A percentile compares a stretch with the other conserved stretches of the same genome.
Conservation (phyloP, 2,329 filamentous ascomycete genomes). For the Trichoderma harzianum region DNA sequence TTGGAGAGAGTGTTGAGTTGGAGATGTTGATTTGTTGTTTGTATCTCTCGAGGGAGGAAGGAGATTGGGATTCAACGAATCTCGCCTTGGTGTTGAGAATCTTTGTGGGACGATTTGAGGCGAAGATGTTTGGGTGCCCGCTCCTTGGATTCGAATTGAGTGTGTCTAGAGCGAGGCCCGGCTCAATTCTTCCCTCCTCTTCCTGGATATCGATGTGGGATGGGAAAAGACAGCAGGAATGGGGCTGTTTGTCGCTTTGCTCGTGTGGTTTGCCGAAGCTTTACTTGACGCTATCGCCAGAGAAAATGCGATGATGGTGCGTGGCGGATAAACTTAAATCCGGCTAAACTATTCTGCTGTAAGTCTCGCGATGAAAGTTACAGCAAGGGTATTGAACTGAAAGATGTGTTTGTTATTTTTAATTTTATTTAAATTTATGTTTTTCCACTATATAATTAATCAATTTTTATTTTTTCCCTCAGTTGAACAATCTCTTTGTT, state of each 20-base stretch:
- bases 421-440: neutral
- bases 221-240: neutral
- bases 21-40: neutral
- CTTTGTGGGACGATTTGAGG: neutral
- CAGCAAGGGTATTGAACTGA: neutral
- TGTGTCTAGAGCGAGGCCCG: no score
- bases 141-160: neutral
- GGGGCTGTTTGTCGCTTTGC: neutral
- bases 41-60: neutral
- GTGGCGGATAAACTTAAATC: neutral
- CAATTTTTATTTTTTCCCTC: neutral
- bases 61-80: neutral
- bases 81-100: neutral
- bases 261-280: neutral
- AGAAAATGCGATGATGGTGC: constrained; percentile 8
- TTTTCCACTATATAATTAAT: neutral
- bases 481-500: neutral
- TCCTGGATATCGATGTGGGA: neutral
- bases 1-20: neutral
- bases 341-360: neutral
- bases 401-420: neutral
- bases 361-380: neutral
- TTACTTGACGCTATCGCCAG: neutral
- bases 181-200: neutral
- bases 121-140: neutral